Evolutionary conservation across 495 filamentous ascomycete species (phyloP).

Genomic region (Beverwykella pulmonaria): DNA sequence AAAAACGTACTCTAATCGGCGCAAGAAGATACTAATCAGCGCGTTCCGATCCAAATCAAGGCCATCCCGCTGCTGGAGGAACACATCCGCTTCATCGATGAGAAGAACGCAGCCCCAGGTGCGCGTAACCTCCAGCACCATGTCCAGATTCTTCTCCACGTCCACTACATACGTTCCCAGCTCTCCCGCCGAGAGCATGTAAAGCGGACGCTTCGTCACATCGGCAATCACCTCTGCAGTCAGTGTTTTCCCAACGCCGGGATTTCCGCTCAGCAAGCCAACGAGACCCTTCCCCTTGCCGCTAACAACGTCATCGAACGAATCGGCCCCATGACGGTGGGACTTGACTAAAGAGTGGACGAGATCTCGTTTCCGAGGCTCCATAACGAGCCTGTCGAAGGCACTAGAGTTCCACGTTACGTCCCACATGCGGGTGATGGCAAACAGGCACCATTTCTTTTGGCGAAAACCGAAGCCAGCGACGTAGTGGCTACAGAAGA

Average conservation of each 20-base stretch:
- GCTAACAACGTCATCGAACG: constrained; percentile 5
- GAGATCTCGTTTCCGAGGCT: background rate
- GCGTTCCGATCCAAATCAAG: constrained; percentile 11
- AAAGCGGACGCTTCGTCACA: background rate
- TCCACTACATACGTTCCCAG: background rate
- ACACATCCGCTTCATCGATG: constrained; percentile 42
- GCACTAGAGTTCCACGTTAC: background rate
- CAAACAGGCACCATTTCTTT: constrained; percentile 1
- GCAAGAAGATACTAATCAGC: constrained; percentile 22
- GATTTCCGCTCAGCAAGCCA: background rate
- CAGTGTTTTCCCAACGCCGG: constrained; percentile 8
- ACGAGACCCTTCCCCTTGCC: constrained; percentile 6
- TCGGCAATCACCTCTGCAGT: background rate
- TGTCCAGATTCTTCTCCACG: constrained; percentile 7
- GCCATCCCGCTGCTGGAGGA: constrained; percentile 14
- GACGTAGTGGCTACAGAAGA: background rate
- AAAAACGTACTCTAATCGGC: background rate
- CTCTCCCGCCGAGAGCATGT: background rate
- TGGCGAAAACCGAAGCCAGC: background rate
- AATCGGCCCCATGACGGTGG: background rate
- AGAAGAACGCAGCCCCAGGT: constrained; percentile 29
- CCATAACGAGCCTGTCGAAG: background rate
- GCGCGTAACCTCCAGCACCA: background rate
- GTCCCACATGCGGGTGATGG: background rate
- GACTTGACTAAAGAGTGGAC: background rate